These are phyloP conservation scores for Acorus gramineus DNA, from an alignment of 106 monocot genomes.

Conservation along the genomic window DNA sequence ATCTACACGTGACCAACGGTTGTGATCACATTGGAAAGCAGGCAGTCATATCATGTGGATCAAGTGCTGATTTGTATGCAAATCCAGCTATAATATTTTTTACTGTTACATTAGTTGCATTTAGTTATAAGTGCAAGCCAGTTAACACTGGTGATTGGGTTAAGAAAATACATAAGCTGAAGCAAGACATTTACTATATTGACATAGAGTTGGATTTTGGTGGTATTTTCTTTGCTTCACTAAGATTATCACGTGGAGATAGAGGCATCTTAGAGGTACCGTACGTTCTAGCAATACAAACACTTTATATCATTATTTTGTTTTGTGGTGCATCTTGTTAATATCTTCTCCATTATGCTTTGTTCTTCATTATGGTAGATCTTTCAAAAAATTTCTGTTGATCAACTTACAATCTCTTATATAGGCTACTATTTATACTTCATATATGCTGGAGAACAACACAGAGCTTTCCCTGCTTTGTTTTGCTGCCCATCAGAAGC, in stretches of 20 bases:
- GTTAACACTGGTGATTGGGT: slow-evolving; percentile 59
- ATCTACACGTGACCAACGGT: slow-evolving; percentile 12
- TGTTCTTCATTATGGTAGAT: too few relatives aligned
- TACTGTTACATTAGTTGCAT: slow-evolving; percentile 41
- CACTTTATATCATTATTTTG: background rate
- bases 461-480: slow-evolving; percentile 51
- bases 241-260: slow-evolving; percentile 62
- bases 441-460: slow-evolving; percentile 55
- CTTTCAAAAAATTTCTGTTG: too few relatives aligned
- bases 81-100: slow-evolving; percentile 64
- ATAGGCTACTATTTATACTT: slow-evolving; percentile 63
- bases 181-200: slow-evolving; percentile 42
- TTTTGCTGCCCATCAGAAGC: slow-evolving; percentile 30
- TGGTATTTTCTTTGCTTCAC: slow-evolving; percentile 41
- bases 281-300: background rate
- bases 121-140: slow-evolving; percentile 53
- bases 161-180: slow-evolving; percentile 60
- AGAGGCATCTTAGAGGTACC: slow-evolving; percentile 69
- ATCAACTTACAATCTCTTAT: slow-evolving; percentile 5
- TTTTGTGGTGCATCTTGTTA: background rate
- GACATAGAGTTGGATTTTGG: slow-evolving; percentile 68
- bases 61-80: slow-evolving; percentile 64
- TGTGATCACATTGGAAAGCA: slow-evolving; percentile 33
- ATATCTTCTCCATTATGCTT: too few relatives aligned
- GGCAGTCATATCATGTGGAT: slow-evolving; percentile 42